Base-by-base conservation (phyloP, 78 protist genomes). In the Dictyostelium intermedium region DNA sequence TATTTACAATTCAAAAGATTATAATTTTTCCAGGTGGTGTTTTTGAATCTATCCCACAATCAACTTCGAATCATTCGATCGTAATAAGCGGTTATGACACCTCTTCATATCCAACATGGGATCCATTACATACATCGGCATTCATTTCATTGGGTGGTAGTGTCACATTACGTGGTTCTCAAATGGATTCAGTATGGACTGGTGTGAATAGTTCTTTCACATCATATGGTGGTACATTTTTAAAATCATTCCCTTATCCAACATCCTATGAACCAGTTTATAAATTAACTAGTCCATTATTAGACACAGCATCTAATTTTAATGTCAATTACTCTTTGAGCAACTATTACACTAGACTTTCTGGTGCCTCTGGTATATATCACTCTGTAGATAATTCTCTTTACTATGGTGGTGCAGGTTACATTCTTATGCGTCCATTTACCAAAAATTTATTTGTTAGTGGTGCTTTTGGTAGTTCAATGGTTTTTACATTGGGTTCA, bases 171-270 rank as follows among this genome's bases (percentile, higher is more conserved):
- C 79, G 45, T 34, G 79, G 79, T 16, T 27, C 1, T 8, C n/a
- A 34, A 16, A 34, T 45, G 3, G 16, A 5, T 34, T 34, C 79
- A 34, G 18, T 72, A 16, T 72, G 79, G 79, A 34, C 43, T 18
- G 79, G 79, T 72, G 23, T 18, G 1, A 72, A 72, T 34, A 16
- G 9, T 14, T 30, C 79, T 32, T 34, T 16, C 25, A 4, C 39
- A 13, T 72, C 79, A 72, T 72, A 72, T 72, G 79, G 79, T 34
- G 45, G 79, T 34, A 72, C 39, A 13, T 72, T 72, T 72, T 72
- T 72, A 72, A 72, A 35, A 72, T 27, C 39, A 27, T 72, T 34
- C 20, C 18, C 79, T 5, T 32, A 30, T 35, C 9, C 78, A 30
- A 35, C 20, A 4, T 11, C 79, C 2, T 9, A 66, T 16, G 16